phyloP scores from a whole-genome alignment of 352 stramenopile genomes.

The Halophytophthora polymorphica region DNA sequence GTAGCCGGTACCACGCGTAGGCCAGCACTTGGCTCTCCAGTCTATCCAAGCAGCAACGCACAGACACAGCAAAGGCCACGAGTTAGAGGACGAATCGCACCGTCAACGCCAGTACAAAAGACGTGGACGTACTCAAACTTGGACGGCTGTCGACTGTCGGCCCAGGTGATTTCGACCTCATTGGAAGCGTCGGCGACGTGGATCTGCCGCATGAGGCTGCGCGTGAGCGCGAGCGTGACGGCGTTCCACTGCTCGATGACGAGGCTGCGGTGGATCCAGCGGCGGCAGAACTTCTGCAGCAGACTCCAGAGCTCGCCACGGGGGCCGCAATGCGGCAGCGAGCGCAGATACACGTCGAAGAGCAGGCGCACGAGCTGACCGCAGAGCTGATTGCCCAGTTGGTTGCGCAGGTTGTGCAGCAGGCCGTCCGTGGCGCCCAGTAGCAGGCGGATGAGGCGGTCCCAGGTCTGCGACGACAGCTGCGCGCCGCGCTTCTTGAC shows the following conservation, averaged over 20 bases:
- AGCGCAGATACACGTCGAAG: slow-evolving; percentile 79
- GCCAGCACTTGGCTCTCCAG: slow-evolving; percentile 68
- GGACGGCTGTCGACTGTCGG: slow-evolving; percentile 57
- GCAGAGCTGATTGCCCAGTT: slow-evolving; percentile 72
- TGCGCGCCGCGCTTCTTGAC: slow-evolving; percentile 58
- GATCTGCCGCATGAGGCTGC: slow-evolving; percentile 71
- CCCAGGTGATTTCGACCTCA: slow-evolving; percentile 74
- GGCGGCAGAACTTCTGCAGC: slow-evolving; percentile 83
- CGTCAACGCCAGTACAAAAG: not conserved
- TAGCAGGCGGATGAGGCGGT: slow-evolving; percentile 77
- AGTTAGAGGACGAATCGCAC: not conserved
- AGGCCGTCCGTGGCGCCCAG: slow-evolving; percentile 73
- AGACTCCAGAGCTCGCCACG: slow-evolving; percentile 74
- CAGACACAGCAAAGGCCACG: not conserved
- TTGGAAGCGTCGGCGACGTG: slow-evolving; percentile 45
- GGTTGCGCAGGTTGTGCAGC: slow-evolving; percentile 70
- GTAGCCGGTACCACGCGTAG: slow-evolving; percentile 81
- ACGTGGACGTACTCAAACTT: slow-evolving; percentile 53
- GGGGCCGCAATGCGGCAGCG: slow-evolving; percentile 62
- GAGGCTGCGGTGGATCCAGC: slow-evolving; percentile 82
- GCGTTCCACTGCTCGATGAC: slow-evolving; percentile 88
- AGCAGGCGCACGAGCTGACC: slow-evolving; percentile 71
- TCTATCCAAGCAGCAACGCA: slow-evolving; percentile 5
- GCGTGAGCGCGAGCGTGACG: slow-evolving; percentile 68
- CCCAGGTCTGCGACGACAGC: slow-evolving; percentile 76